phyloP scores from a whole-genome alignment of 345 rosid species.

The Salix exigua region DNA sequence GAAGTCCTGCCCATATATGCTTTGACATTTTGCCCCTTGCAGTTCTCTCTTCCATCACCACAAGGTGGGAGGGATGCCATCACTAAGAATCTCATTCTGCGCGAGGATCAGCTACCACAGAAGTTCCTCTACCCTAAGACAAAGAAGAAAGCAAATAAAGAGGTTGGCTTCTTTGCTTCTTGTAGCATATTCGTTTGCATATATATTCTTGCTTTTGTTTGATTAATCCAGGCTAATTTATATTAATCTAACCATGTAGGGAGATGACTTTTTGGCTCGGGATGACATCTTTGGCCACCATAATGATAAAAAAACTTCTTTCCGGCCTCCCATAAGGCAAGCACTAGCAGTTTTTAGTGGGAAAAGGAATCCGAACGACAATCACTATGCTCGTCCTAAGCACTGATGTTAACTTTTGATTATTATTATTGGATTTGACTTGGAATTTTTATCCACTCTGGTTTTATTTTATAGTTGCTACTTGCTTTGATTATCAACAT shows the following conservation, averaged over 20 bases:
- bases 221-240: not conserved
- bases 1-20: not conserved
- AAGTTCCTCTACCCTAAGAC: constrained; percentile 76
- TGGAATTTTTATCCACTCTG: not conserved
- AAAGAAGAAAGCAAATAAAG: constrained; percentile 67
- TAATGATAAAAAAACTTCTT: constrained; percentile 51
- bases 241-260: constrained; percentile 34
- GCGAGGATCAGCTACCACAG: constrained; percentile 94
- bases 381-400: constrained; percentile 74
- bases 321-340: constrained; percentile 79
- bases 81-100: constrained; percentile 64
- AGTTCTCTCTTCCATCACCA: constrained; percentile 87
- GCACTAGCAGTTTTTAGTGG: constrained; percentile 82
- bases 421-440: not conserved
- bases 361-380: constrained; percentile 92
- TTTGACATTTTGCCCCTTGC: constrained; percentile 19
- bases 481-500: not conserved
- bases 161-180: constrained; percentile 36
- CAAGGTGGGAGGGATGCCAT: constrained; percentile 93
- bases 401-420: constrained; percentile 11
- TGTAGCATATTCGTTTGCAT: not conserved
- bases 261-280: constrained; percentile 49
- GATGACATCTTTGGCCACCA: constrained; percentile 63
- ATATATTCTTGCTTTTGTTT: not conserved
- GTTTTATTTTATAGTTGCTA: not conserved